phyloP scores from a whole-genome alignment of 768 basidiomycete genomes.

The Boletus sensibilis region DNA sequence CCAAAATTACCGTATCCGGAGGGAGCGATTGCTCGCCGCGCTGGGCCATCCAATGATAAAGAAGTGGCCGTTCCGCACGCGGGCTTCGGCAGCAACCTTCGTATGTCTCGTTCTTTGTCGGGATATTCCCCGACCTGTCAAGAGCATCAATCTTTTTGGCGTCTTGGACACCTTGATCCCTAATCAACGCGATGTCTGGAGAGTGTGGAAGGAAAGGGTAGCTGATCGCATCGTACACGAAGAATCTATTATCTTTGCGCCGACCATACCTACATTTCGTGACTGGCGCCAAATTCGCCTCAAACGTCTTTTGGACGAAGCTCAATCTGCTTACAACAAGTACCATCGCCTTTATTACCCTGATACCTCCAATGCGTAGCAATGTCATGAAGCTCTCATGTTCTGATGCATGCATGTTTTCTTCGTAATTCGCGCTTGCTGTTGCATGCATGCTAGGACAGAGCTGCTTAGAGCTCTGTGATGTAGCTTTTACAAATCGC shows the following conservation, averaged over 20 bases:
- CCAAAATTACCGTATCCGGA: constrained; percentile 19
- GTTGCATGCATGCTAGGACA: not conserved
- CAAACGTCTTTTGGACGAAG: constrained; percentile 11
- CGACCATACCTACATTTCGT: constrained; percentile 15
- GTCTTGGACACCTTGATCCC: constrained; percentile 16
- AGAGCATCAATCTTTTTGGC: constrained; percentile 4
- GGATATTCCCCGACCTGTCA: constrained; percentile 13
- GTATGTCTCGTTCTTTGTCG: constrained; percentile 16
- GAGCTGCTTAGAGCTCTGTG: not conserved
- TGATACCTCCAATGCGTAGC: not conserved
- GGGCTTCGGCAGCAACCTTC: constrained; percentile 19
- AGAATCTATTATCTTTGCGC: constrained; percentile 7
- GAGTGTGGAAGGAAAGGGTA: constrained; percentile 16
- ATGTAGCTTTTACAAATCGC: not conserved
- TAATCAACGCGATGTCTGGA: constrained; percentile 16
- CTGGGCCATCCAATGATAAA: constrained; percentile 8
- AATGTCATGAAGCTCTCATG: not conserved
- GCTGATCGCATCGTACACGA: constrained; percentile 20
- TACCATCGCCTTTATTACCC: not conserved
- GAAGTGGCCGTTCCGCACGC: constrained; percentile 17
- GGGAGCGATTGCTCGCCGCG: constrained; percentile 6
- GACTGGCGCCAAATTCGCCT: constrained; percentile 12
- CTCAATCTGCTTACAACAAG: constrained; percentile 5
- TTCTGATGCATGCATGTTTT: not conserved
- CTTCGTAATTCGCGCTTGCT: not conserved